Conservation (phyloP, 805 yeast species). For the Priceomyces castillae region DNA sequence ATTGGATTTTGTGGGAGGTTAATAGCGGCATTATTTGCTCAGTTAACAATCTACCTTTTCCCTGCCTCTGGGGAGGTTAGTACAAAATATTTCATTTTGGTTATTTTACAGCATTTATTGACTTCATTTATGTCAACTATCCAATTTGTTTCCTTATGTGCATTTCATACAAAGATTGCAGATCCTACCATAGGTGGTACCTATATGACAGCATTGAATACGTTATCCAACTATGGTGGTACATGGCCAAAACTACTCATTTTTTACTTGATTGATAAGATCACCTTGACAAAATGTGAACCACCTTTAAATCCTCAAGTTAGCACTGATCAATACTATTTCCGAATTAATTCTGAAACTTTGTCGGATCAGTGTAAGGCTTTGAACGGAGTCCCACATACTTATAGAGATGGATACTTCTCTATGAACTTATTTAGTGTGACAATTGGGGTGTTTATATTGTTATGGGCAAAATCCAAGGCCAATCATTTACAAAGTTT, state of each 20-base stretch:
- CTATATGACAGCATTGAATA: conserved; percentile 93
- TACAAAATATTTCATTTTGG: conserved; percentile 57
- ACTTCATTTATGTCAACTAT: conserved; percentile 93
- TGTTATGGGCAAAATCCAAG: conserved; percentile 65
- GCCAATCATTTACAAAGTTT: conserved; percentile 64
- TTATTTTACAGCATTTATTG: conserved; percentile 77
- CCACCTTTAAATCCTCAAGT: conserved; percentile 12
- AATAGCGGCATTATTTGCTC: conserved; percentile 72
- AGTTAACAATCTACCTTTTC: conserved; percentile 64
- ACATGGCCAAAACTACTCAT: conserved; percentile 94
- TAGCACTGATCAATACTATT: conserved; percentile 3
- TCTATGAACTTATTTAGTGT: conserved; percentile 74
- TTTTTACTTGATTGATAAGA: conserved; percentile 72
- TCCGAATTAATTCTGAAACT: conserved; percentile 24
- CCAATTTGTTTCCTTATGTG: conserved; percentile 90
- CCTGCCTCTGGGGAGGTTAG: conserved; percentile 56
- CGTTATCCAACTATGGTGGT: conserved; percentile 91
- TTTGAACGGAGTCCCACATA: conserved; percentile 53
- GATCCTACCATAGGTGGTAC: conserved; percentile 97
- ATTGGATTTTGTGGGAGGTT: conserved; percentile 82
- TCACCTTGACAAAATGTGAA: conserved; percentile 65
- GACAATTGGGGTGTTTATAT: conserved; percentile 58
- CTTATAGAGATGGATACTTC: conserved; percentile 78
- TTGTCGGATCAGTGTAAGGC: conserved; percentile 50
- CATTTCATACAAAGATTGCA: conserved; percentile 93